Base-by-base conservation (phyloP, 2,329 filamentous ascomycete species). In the Stemphylium beticola region DNA sequence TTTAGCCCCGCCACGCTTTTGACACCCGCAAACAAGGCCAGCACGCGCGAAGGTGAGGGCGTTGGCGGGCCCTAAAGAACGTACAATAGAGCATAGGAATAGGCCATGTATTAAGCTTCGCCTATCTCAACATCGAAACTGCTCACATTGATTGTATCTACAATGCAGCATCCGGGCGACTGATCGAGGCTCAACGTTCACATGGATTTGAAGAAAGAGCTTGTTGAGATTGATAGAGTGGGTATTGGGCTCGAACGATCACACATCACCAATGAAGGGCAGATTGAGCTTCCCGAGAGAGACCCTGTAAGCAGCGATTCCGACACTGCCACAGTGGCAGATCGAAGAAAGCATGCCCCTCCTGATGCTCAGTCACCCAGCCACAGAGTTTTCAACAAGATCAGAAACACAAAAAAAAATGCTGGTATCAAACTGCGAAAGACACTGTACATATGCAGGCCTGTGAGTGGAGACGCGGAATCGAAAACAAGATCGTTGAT, bases 121-220 rank as follows among this genome's bases (percentile, higher is more conserved):
- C 10, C 7, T 11, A 29, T 9, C 26, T 29, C 26, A 11, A 11
- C 26, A 29, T 29, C 26, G 11, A 2, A 11, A 9, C 8, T 26
- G 4, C 8, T 29, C 26, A 29, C 9, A 29, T 7, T 29, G 10
- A 29, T 29, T 10, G 2, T 7, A 29, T 29, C n/a, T 29, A 10
- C 26, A 29, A 11, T 10, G 26, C 26, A 29, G 26, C 10, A 11
- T 11, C 17, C 37, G 29, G 9, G 8, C 11, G 4, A 49, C 29
- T 29, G 17, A 49, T 18, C 24, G 22, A 37, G 22, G 29, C 12
- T 6, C 20, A 37, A 17, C 38, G 46, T 33, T 18, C 34, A 76
- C 71, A 53, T 55, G 51, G 39, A 39, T 36, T 38, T 41, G 12
- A 11, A 53, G n/a, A 37, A 77, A 66, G 20, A 77, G 62, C 14